A percentile compares a stretch with the other conserved stretches of the same genome.
Evolutionary conservation across 805 yeast genomes (phyloP).

Genomic region (Pichia nanzhaoensis): DNA sequence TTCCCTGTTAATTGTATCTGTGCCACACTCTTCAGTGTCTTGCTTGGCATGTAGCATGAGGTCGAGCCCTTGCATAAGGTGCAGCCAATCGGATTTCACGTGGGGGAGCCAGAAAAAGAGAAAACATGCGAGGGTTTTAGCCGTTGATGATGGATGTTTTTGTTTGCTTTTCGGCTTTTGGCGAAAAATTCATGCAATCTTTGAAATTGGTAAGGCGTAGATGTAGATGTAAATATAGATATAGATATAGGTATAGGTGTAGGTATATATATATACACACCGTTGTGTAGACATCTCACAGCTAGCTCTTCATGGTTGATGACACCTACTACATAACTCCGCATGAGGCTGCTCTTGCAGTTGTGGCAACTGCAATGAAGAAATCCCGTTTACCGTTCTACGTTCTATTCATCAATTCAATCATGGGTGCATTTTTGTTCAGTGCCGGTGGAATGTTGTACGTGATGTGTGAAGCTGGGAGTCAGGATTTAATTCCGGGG

Average conservation of each 20-base stretch:
- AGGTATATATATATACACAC: too few species aligned
- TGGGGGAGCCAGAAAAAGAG: too few species aligned
- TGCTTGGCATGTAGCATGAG: constrained; percentile 19
- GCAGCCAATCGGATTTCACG: too few species aligned
- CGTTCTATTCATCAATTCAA: constrained; percentile 53
- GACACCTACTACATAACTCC: constrained; percentile 62
- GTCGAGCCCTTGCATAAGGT: too few species aligned
- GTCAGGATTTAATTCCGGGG: constrained; percentile 29
- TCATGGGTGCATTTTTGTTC: constrained; percentile 65
- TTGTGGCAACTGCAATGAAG: constrained; percentile 81
- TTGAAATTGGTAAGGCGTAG: too few species aligned
- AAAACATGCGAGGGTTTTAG: too few species aligned
- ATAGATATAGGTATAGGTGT: too few species aligned
- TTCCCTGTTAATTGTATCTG: constrained; percentile 56
- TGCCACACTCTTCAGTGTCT: constrained; percentile 48
- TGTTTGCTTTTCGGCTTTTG: too few species aligned
- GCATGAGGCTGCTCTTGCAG: constrained; percentile 76
- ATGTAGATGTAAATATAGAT: too few species aligned
- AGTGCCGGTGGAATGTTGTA: constrained; percentile 69
- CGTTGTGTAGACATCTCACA: not conserved
- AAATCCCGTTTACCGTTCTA: constrained; percentile 62
- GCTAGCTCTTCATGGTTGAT: constrained; percentile 26
- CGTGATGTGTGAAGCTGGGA: constrained; percentile 46
- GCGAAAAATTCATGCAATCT: too few species aligned
- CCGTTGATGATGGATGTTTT: too few species aligned